Conservation (phyloP, 768 basidiomycete species). For the Tricholomella constricta region DNA sequence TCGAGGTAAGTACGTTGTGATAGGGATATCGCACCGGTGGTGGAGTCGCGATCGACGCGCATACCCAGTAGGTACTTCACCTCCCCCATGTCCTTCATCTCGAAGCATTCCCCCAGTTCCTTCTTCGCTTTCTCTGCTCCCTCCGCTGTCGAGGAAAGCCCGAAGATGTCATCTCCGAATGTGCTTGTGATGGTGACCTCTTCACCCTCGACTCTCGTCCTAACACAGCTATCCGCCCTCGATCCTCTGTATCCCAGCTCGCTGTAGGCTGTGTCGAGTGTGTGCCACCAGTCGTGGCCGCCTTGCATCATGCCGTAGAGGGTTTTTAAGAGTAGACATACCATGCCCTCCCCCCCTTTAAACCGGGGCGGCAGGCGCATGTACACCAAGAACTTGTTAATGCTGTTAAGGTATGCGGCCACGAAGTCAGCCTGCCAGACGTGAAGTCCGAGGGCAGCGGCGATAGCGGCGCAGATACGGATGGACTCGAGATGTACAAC, state of each 20-base stretch:
- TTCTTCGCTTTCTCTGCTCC: background rate
- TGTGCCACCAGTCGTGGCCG: background rate
- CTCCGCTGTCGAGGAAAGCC: background rate
- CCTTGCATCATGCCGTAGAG: conserved; percentile 6
- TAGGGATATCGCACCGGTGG: conserved; percentile 25
- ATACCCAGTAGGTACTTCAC: conserved; percentile 29
- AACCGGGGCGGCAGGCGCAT: conserved; percentile 8
- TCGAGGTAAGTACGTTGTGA: conserved; percentile 35
- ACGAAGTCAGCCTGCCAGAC: conserved; percentile 35
- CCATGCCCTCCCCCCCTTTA: background rate
- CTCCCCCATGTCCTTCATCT: background rate
- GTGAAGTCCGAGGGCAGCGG: conserved; percentile 26
- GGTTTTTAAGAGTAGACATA: background rate
- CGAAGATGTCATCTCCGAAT: background rate
- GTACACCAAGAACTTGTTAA: conserved; percentile 4
- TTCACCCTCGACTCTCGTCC: background rate
- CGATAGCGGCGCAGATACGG: too few relatives aligned
- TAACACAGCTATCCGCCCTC: background rate
- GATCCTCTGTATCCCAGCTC: background rate
- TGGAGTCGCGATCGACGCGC: conserved; percentile 25
- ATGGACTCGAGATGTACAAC: conserved; percentile 19
- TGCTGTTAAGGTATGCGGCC: conserved; percentile 13
- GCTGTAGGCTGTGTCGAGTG: background rate
- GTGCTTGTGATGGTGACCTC: background rate
- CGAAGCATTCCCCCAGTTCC: background rate